Conservation (phyloP, 23 red algal species). For the Cyanidiococcus yangmingshanensis region DNA sequence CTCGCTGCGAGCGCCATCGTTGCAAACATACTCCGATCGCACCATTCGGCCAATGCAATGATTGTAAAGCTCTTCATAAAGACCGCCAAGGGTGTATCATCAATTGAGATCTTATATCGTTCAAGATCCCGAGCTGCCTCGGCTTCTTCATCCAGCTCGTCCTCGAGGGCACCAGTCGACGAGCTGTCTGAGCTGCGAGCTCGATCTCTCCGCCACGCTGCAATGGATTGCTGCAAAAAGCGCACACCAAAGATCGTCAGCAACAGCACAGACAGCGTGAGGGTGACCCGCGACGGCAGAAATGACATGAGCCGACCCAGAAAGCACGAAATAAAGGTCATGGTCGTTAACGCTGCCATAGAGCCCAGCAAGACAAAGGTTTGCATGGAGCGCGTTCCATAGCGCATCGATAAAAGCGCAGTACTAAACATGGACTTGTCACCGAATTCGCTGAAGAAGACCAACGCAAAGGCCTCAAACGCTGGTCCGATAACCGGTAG, state of each 20-base stretch:
- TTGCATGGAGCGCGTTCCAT: constrained; percentile 31
- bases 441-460: constrained; percentile 91
- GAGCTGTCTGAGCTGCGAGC: constrained; percentile 35
- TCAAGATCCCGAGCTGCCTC: constrained; percentile 18
- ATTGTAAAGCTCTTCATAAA: constrained; percentile 54
- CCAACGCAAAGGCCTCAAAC: constrained; percentile 69
- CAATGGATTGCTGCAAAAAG: constrained; percentile 55
- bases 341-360: constrained; percentile 67
- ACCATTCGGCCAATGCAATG: constrained; percentile 92
- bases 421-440: constrained; percentile 99
- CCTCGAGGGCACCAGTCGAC: constrained; percentile 37
- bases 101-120: not conserved
- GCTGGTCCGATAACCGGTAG: not conserved
- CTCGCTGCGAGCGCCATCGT: constrained; percentile 89
- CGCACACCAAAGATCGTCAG: constrained; percentile 74
- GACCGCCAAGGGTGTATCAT: constrained; percentile 23
- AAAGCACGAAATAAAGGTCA: constrained; percentile 93
- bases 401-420: constrained; percentile 80
- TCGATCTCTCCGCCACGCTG: not conserved
- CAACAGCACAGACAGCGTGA: constrained; percentile 58
- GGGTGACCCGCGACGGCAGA: constrained; percentile 56
- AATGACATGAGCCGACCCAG: constrained; percentile 79
- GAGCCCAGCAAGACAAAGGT: constrained; percentile 60
- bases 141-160: constrained; percentile 34
- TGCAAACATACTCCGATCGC: constrained; percentile 84